These are phyloP conservation scores for Botrytis fragariae DNA, from an alignment of 2,329 filamentous ascomycete genomes.

Conservation along the genomic window DNA sequence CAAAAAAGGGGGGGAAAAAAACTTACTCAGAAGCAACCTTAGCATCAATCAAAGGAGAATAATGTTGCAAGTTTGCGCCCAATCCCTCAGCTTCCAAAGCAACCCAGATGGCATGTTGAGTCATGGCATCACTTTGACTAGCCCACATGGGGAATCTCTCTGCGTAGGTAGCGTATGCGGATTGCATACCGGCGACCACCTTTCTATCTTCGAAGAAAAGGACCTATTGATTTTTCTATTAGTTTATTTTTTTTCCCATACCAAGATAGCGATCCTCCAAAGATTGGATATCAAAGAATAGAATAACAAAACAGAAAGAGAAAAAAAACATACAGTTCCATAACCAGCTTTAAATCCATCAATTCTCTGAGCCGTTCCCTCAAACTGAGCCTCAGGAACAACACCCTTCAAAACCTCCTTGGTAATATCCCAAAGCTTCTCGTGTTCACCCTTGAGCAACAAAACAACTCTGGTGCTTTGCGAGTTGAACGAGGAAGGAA, in stretches of 20 bases:
- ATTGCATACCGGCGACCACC: conserved; percentile 63
- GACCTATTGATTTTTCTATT: conserved; percentile 45
- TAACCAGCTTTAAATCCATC: conserved; percentile 67
- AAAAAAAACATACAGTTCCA: conserved; percentile 62
- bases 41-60: conserved; percentile 80
- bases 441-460: conserved; percentile 78
- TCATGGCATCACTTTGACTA: conserved; percentile 75
- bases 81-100: conserved; percentile 80
- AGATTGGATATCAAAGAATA: background rate
- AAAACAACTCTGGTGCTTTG: conserved; percentile 78
- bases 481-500: conserved; percentile 84
- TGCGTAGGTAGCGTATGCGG: conserved; percentile 69
- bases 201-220: conserved; percentile 83
- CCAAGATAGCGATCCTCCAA: background rate
- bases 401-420: conserved; percentile 63
- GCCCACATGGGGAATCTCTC: conserved; percentile 79
- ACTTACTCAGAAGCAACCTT: conserved; percentile 50
- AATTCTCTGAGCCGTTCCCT: conserved; percentile 29
- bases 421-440: conserved; percentile 80
- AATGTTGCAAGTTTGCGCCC: conserved; percentile 88
- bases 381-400: conserved; percentile 51
- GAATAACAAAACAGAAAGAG: background rate
- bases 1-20: no score
- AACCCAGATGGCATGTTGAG: conserved; percentile 78
- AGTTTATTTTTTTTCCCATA: background rate